Base-by-base conservation (phyloP, 345 rosid genomes). In the Aquilaria yunnanensis region DNA sequence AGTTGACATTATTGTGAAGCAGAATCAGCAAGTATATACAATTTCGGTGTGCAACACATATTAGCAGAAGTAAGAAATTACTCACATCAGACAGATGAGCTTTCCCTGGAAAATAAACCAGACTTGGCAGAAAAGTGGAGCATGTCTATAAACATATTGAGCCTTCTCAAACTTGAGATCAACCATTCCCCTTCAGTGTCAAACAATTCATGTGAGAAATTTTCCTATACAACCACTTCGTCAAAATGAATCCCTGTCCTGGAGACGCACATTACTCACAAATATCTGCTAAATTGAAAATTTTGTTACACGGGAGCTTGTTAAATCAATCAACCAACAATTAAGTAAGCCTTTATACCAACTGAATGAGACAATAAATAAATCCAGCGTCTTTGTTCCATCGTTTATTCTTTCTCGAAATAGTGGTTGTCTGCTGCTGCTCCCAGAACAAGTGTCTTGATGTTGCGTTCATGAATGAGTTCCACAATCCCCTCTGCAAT, bases 401-500 rank as follows among this genome's bases (percentile, higher is more conserved):
- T 12, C 32, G 14, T 31, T 37, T 30, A 14, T 41, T 34, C 7
- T 8, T 77, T 79, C 84, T 60, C 66, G 4, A 67, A 32, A 59
- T 67, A 71, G 70, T 47, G 70, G n/a, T 67, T 53, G 49, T 75
- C 74, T 37, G 84, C 78, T 66, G 84, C 84, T 43, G 83, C 87
- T 67, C 84, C 87, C 81, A 80, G 77, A 34, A 83, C 84, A 60
- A 78, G 89, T 74, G 81, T 83, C 65, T 74, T 83, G 29, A 85
- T 75, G 47, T 68, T 68, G 69, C 81, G 75, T 65, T 56, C 78
- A 57, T 68, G 77, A 10, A 81, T 71, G 51, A 89, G 89, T 73
- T 86, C 91, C 59, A 89, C 64, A 53, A 89, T 85, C 55, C 96
- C 96, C 58, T 77, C 77, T 12, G 78, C 84, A 58, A 78, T 72